phyloP scores from a whole-genome alignment of 2,329 filamentous ascomycete species.

The Paecilomyces fulvus region DNA sequence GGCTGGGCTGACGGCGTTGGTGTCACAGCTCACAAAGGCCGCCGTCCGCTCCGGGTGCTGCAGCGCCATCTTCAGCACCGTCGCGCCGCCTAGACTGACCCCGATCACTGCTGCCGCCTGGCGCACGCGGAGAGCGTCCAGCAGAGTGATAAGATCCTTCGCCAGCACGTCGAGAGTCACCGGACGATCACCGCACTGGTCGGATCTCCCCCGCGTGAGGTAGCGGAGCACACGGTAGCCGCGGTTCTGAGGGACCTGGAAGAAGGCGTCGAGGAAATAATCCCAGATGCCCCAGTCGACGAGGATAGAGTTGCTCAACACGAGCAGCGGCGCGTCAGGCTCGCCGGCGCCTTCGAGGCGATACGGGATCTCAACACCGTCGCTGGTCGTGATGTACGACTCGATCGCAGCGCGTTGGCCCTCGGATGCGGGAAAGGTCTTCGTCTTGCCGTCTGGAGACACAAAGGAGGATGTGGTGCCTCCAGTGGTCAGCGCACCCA shows the following conservation, averaged over 20 bases:
- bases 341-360: constrained; percentile 64
- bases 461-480: constrained; percentile 47
- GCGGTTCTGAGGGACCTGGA: constrained; percentile 45
- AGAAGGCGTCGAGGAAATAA: constrained; percentile 55
- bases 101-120: constrained; percentile 62
- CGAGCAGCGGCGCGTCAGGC: constrained; percentile 60
- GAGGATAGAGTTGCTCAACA: constrained; percentile 73
- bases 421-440: constrained; percentile 42
- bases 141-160: constrained; percentile 56
- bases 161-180: constrained; percentile 31
- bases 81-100: constrained; percentile 74
- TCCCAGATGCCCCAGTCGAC: constrained; percentile 78
- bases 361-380: constrained; percentile 63
- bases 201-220: constrained; percentile 61
- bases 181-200: constrained; percentile 32
- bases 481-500: constrained; percentile 45
- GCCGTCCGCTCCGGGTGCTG: constrained; percentile 51
- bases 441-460: constrained; percentile 48
- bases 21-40: constrained; percentile 67
- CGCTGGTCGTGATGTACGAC: constrained; percentile 60
- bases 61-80: constrained; percentile 64
- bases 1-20: constrained; percentile 62
- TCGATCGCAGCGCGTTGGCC: constrained; percentile 45
- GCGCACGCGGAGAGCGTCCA: constrained; percentile 61
- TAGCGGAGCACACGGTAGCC: constrained; percentile 66